Base-by-base conservation (phyloP, 176 grass and related monocot species). In the Guadua angustifolia region DNA sequence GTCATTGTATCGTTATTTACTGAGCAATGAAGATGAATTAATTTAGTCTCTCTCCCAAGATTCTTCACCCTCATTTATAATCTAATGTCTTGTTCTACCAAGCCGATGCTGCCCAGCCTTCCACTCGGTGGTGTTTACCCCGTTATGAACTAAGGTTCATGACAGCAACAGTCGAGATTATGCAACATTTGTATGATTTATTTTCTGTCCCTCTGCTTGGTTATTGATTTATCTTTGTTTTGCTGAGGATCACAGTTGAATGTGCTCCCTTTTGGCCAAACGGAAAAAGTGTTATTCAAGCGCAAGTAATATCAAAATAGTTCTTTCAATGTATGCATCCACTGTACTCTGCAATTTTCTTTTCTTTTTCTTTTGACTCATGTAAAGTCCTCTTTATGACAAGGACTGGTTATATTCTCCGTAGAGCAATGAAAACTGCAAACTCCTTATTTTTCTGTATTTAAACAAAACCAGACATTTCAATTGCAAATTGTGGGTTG, bases 381-480 rank as follows among this genome's bases (percentile, higher is more conserved):
- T 69, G 42, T 82, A 46, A 75, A 71, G 52, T 38, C 16, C 18
- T 33, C 4, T 42, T 39, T 61, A 21, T 64, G 25, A 51, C 6
- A 82, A 49, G 63, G 65, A 62, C 13, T 88, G 55, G 14, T 17
- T 64, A 53, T 44, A 64, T 88, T 88, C 1, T 66, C 33, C 36
- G 26, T 22, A 57, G 40, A 13, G 9, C 8, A 60, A 32, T 29
- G 43, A n/a, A 49, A 77, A 65, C 6, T 63, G 24, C 2, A 0
- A n/a, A 5, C 33, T 17, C 12, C 45, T 29, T 79, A 26, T 36
- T 25, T 73, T 47, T 60, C 0, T 75, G 40, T 69, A 49, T 75
- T 17, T 59, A 59, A 75, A 81, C 29, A 13, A 42, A 36, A 12
- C 2, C 19, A 82, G 3, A 26, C 4, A 68, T 5, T 69, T 47